A percentile compares a stretch with the other conserved stretches of the same genome.
Conservation (phyloP, 2,329 filamentous ascomycete genomes). For the Curvularia lunata region DNA sequence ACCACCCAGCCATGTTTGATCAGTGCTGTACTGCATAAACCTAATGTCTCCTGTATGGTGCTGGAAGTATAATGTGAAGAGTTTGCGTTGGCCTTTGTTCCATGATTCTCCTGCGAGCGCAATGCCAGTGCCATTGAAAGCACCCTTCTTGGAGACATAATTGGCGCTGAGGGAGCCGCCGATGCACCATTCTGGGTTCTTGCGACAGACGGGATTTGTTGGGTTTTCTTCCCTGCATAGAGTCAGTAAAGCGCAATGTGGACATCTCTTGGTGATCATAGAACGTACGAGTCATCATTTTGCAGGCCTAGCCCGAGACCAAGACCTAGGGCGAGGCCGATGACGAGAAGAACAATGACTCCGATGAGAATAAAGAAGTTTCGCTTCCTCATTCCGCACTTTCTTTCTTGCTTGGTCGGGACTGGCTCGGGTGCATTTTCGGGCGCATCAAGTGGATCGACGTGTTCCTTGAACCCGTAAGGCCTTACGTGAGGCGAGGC, state of each 20-base stretch:
- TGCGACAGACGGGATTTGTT: slow-evolving; percentile 33
- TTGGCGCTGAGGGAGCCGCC: slow-evolving; percentile 49
- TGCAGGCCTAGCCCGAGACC: slow-evolving; percentile 46
- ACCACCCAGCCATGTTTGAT: slow-evolving; percentile 51
- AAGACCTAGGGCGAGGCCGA: slow-evolving; percentile 47
- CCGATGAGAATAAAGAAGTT: slow-evolving; percentile 31
- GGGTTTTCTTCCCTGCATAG: slow-evolving; percentile 9
- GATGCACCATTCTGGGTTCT: slow-evolving; percentile 42
- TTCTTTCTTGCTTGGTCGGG: slow-evolving; percentile 29
- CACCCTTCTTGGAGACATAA: slow-evolving; percentile 51
- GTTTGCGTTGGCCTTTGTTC: slow-evolving; percentile 45
- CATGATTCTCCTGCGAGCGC: slow-evolving; percentile 55
- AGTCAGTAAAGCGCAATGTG: not conserved
- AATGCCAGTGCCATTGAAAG: slow-evolving; percentile 57
- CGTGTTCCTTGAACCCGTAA: slow-evolving; percentile 36
- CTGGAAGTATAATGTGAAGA: slow-evolving; percentile 55
- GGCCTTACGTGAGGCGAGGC: slow-evolving; percentile 26
- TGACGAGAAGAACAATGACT: slow-evolving; percentile 34
- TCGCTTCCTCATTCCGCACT: slow-evolving; percentile 35
- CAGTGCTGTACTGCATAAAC: slow-evolving; percentile 47
- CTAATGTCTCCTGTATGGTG: slow-evolving; percentile 53
- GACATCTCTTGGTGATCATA: not conserved
- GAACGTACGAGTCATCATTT: slow-evolving; percentile 28
- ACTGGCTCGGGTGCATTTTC: slow-evolving; percentile 23
- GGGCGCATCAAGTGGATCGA: slow-evolving; percentile 24